Conservation (phyloP, 2,329 filamentous ascomycete genomes). For the Colletotrichum sansevieriae region DNA sequence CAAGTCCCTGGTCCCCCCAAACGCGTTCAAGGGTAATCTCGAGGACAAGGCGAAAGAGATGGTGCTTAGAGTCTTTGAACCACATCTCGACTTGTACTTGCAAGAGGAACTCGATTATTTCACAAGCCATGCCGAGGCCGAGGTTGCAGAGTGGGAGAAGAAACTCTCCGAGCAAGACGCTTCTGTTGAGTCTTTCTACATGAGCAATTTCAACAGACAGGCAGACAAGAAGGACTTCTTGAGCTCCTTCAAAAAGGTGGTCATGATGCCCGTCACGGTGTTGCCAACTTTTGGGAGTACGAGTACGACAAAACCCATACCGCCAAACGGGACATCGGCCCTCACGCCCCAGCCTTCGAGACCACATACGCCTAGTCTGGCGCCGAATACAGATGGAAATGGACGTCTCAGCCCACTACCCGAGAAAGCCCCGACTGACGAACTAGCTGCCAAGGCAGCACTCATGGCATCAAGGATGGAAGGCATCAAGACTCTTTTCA, state of each 20-base stretch:
- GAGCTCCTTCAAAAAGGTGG: conserved; percentile 96
- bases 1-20: conserved; percentile 76
- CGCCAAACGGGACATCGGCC: conserved; percentile 48
- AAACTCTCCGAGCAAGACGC: conserved; percentile 92
- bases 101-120: conserved; percentile 93
- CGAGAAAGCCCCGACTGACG: conserved; percentile 83
- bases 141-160: conserved; percentile 90
- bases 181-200: conserved; percentile 91
- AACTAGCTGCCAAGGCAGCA: conserved; percentile 96
- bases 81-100: conserved; percentile 92
- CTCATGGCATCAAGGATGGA: conserved; percentile 96
- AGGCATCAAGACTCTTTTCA: conserved; percentile 94
- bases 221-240: conserved; percentile 97
- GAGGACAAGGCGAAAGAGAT: conserved; percentile 75
- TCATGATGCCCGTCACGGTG: conserved; percentile 98
- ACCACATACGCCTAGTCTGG: conserved; percentile 62
- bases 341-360: conserved; percentile 59
- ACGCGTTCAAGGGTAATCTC: conserved; percentile 71
- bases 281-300: conserved; percentile 72
- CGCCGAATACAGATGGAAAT: conserved; percentile 53
- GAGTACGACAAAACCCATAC: conserved; percentile 42
- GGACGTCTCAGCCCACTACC: conserved; percentile 60
- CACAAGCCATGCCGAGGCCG: conserved; percentile 78
- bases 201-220: conserved; percentile 94
- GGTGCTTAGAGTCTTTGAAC: conserved; percentile 83